Evolutionary conservation across 2,329 filamentous ascomycete species (phyloP).

Genomic region (Penicillium sp.): DNA sequence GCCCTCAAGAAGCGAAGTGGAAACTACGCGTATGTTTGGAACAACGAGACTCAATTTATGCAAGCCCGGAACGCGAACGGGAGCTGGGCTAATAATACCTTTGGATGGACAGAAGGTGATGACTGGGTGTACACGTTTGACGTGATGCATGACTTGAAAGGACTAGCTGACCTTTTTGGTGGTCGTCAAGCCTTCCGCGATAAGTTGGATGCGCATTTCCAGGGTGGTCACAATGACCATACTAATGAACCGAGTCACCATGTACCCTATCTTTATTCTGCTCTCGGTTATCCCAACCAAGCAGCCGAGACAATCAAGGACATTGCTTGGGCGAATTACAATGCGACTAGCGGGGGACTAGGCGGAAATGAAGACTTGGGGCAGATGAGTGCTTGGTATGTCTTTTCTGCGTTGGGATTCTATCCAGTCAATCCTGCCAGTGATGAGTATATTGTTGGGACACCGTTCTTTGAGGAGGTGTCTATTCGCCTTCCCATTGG

Average conservation of each 20-base stretch:
- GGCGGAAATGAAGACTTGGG: conserved; percentile 51
- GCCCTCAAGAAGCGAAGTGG: conserved; percentile 37
- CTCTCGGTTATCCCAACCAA: conserved; percentile 40
- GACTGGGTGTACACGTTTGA: conserved; percentile 53
- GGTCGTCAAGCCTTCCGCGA: conserved; percentile 38
- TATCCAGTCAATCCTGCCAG: conserved; percentile 48
- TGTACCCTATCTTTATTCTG: conserved; percentile 47
- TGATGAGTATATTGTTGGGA: conserved; percentile 47
- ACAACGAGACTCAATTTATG: conserved; percentile 47
- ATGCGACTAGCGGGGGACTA: conserved; percentile 46
- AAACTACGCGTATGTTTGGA: conserved; percentile 46
- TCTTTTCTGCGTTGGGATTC: conserved; percentile 49
- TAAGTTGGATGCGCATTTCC: conserved; percentile 48
- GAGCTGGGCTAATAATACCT: conserved; percentile 43
- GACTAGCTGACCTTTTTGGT: conserved; percentile 43
- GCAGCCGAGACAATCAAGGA: conserved; percentile 41
- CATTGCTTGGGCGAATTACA: conserved; percentile 45
- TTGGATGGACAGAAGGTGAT: conserved; percentile 52
- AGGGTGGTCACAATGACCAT: conserved; percentile 48
- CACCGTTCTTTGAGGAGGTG: conserved; percentile 49
- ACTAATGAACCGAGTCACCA: conserved; percentile 51
- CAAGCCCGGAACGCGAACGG: conserved; percentile 49
- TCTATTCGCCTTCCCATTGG: conserved; percentile 39
- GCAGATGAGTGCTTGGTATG: conserved; percentile 52
- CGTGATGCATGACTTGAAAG: conserved; percentile 47